A percentile compares a stretch with the other conserved stretches of the same genome.
Conservation (phyloP, 768 basidiomycete genomes). For the Rhizopogon roseolus region DNA sequence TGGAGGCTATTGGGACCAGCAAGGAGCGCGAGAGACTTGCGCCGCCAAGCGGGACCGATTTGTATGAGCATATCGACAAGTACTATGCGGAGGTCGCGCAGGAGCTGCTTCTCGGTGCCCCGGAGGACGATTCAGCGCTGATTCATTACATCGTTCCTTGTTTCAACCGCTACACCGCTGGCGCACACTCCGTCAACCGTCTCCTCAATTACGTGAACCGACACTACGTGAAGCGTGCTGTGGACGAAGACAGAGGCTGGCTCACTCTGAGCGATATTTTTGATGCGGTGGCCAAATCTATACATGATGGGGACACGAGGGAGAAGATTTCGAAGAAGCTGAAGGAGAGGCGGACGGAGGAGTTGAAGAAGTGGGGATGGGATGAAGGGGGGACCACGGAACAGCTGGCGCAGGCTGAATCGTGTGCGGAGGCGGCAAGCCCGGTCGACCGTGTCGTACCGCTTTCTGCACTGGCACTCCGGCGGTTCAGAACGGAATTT, state of each 20-base stretch:
- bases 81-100: slow-evolving; percentile 60
- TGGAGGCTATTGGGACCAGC: slow-evolving; percentile 38
- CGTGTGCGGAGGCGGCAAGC: slow-evolving; percentile 73
- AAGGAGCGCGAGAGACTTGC: slow-evolving; percentile 24
- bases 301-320: slow-evolving; percentile 48
- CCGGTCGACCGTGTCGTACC: slow-evolving; percentile 60
- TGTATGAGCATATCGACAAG: slow-evolving; percentile 70
- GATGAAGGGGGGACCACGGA: slow-evolving; percentile 45
- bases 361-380: slow-evolving; percentile 72
- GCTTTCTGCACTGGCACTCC: slow-evolving; percentile 58
- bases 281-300: slow-evolving; percentile 51
- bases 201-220: slow-evolving; percentile 70
- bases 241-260: slow-evolving; percentile 80
- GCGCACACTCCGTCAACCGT: slow-evolving; percentile 64
- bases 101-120: slow-evolving; percentile 58
- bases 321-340: slow-evolving; percentile 55
- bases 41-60: slow-evolving; percentile 53
- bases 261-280: slow-evolving; percentile 62
- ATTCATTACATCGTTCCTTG: slow-evolving; percentile 67
- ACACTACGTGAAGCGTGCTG: slow-evolving; percentile 70
- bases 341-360: slow-evolving; percentile 54
- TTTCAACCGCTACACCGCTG: slow-evolving; percentile 66
- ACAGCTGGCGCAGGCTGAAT: slow-evolving; percentile 52
- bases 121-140: slow-evolving; percentile 61
- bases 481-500: slow-evolving; percentile 69